Conservation (phyloP, 805 yeast species). For the Sugiyamaella marilandica region DNA sequence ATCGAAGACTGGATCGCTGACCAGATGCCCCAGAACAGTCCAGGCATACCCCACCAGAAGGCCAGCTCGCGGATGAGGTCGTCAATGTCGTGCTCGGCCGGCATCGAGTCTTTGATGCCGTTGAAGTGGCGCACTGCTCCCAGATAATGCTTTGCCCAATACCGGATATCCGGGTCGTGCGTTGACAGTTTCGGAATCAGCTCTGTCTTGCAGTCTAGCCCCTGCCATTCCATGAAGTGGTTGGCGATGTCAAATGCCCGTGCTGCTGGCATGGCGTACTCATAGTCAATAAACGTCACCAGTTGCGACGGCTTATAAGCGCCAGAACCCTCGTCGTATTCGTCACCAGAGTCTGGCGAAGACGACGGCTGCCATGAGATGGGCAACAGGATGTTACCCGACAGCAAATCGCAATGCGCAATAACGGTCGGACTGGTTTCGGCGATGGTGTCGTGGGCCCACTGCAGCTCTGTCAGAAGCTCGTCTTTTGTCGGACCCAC, state of each 20-base stretch:
- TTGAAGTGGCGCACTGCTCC: slow-evolving; percentile 25
- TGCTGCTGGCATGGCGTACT: slow-evolving; percentile 85
- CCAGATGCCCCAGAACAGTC: slow-evolving; percentile 85
- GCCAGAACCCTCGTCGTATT: neutral
- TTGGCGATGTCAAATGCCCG: slow-evolving; percentile 90
- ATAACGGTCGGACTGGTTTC: slow-evolving; percentile 41
- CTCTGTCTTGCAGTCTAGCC: slow-evolving; percentile 61
- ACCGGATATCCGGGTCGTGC: slow-evolving; percentile 42
- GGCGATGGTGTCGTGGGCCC: slow-evolving; percentile 45
- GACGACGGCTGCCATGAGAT: slow-evolving; percentile 28
- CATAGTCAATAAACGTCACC: slow-evolving; percentile 76
- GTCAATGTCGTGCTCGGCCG: slow-evolving; percentile 34
- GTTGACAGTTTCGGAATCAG: slow-evolving; percentile 52
- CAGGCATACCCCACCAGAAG: slow-evolving; percentile 70
- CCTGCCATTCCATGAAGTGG: slow-evolving; percentile 95
- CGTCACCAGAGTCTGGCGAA: neutral
- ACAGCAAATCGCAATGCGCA: slow-evolving; percentile 65
- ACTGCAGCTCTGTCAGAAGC: slow-evolving; percentile 47
- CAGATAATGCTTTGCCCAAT: slow-evolving; percentile 59
- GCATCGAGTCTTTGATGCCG: slow-evolving; percentile 1
- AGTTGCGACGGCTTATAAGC: slow-evolving; percentile 13
- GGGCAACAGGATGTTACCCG: slow-evolving; percentile 70
- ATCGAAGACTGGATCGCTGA: slow-evolving; percentile 67
- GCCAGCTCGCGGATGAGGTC: slow-evolving; percentile 51
- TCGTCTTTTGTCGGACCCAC: slow-evolving; percentile 37